Conservation (phyloP, 345 rosid species). For the Citrus australasica region DNA sequence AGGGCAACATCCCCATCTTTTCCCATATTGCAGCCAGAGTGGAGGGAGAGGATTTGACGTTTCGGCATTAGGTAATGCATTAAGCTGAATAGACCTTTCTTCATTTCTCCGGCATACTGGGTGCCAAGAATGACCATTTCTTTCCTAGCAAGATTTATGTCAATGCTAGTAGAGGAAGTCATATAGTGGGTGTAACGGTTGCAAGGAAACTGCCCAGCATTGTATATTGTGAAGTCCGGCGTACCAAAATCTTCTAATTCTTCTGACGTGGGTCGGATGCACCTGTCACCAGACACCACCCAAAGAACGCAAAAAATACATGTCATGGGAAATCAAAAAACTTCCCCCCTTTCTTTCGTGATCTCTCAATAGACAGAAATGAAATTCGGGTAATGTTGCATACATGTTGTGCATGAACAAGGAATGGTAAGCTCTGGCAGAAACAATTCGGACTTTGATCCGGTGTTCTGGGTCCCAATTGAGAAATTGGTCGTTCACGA, state of each 20-base stretch:
- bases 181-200: constrained; percentile 95
- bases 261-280: constrained; percentile 88
- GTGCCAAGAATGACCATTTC: constrained; percentile 99
- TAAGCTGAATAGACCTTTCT: constrained; percentile 93
- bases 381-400: constrained; percentile 14
- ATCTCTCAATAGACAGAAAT: background rate
- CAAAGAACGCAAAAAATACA: constrained; percentile 13
- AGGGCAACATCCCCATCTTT: constrained; percentile 96
- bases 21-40: constrained; percentile 98
- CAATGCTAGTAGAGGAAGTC: constrained; percentile 97
- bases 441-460: constrained; percentile 94
- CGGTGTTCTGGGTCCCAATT: constrained; percentile 89
- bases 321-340: background rate
- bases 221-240: constrained; percentile 97
- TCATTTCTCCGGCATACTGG: constrained; percentile 98
- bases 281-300: constrained; percentile 57
- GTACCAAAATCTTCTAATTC: constrained; percentile 96
- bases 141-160: constrained; percentile 79
- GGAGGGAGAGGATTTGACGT: constrained; percentile 87
- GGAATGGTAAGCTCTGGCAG: constrained; percentile 96
- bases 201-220: constrained; percentile 98
- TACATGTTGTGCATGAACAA: constrained; percentile 99
- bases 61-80: constrained; percentile 99
- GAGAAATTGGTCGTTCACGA: constrained; percentile 84
- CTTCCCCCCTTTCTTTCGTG: background rate